These are phyloP conservation scores for Coemansia sp. DNA, from an alignment of 192 early-diverging fungal genomes.

Conservation along the genomic window DNA sequence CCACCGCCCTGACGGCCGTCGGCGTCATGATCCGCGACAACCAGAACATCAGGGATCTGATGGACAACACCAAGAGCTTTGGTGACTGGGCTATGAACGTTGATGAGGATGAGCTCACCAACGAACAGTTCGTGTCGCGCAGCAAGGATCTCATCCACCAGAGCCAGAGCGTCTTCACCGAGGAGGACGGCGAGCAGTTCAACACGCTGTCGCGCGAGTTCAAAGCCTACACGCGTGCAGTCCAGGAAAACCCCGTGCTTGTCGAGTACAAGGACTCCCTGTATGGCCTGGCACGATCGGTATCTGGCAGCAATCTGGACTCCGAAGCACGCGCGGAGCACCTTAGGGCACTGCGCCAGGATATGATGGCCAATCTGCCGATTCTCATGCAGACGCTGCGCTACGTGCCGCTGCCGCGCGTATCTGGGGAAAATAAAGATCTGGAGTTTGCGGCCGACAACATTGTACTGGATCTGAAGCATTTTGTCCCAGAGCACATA, in stretches of 20 bases:
- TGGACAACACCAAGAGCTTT: constrained; percentile 32
- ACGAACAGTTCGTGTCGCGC: constrained; percentile 43
- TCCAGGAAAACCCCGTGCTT: constrained; percentile 36
- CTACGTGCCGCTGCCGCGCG: constrained; percentile 50
- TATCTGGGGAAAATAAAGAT: constrained; percentile 46
- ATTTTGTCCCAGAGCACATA: constrained; percentile 51
- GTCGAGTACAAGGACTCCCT: constrained; percentile 39
- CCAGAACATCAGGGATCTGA: constrained; percentile 28
- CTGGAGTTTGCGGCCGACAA: constrained; percentile 55
- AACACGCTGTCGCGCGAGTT: constrained; percentile 22
- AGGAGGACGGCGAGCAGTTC: constrained; percentile 34
- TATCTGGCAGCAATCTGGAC: constrained; percentile 23
- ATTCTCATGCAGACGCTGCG: constrained; percentile 34
- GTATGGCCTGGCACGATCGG: constrained; percentile 23
- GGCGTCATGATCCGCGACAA: constrained; percentile 37
- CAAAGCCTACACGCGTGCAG: constrained; percentile 29
- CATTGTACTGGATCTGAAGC: constrained; percentile 51
- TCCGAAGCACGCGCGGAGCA: constrained; percentile 36
- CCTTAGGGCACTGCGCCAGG: constrained; percentile 34
- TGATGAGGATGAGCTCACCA: constrained; percentile 40
- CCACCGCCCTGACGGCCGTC: constrained; percentile 21
- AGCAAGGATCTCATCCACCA: constrained; percentile 29
- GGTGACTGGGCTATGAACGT: constrained; percentile 45
- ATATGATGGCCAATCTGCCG: constrained; percentile 38
- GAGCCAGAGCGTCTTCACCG: constrained; percentile 29